Evolutionary conservation across 345 rosid species (phyloP), one percentile per base, ranked within the genome.

Genomic region (Noccaea caerulescens): DNA sequence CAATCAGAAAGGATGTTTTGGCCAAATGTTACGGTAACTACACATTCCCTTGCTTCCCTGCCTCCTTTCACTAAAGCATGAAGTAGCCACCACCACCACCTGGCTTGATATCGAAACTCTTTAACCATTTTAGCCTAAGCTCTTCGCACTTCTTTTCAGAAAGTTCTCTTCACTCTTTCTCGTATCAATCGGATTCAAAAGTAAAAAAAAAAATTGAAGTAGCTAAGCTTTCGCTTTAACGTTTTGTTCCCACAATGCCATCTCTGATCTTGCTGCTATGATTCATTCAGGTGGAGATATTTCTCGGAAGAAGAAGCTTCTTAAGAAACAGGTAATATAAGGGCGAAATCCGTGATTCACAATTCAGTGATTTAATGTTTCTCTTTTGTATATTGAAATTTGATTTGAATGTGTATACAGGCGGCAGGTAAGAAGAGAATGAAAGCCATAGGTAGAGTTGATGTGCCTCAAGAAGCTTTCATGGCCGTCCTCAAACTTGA

Each of bases 401-500:
- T 47, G 18, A n/a, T 33, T 8, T 0, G 14, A 3, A 63, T 68
- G 50, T 63, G n/a, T 30, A 30, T 44, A 14, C 82, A 93, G 96
- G 97, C 99, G 63, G 99, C 72, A 77, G 99, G 99, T 67, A 94
- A 94, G 92, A 94, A 89, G 77, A 81, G 99, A 83, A 94, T 94
- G 99, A 94, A 94, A 82, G 82, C 97, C 27, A 86, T 94, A 65
- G 99, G 99, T 34, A 94, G 84, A 83, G 97, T 94, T 8, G 96
- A 94, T 74, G 97, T 94, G 47, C 99, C 99, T 64, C 99, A 94
- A 75, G 99, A 94, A 84, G 99, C 99, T 45, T 94, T 94, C 83
- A 94, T 94, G 99, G 99, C 97, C 30, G 92, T 94, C 34, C 81
- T 94, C 71, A 94, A 91, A 79, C 97, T 94, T 73, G 99, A 94